Evolutionary conservation across 2,329 filamentous ascomycete species (phyloP).

Genomic region (Penicillium sp.): DNA sequence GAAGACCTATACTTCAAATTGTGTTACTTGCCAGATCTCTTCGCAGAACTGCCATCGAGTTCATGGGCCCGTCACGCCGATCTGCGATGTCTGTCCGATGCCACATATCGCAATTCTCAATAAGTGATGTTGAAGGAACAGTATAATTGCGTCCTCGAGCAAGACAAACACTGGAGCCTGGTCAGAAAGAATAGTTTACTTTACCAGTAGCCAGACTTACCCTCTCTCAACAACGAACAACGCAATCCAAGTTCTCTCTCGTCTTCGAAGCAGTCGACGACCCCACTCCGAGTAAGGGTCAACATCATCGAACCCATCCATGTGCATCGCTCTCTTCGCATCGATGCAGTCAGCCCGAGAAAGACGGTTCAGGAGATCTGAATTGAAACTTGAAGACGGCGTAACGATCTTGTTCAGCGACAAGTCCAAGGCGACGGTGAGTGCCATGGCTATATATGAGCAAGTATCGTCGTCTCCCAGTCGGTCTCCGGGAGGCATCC

Average conservation of each 20-base stretch:
- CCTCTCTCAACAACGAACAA: slow-evolving; percentile 71
- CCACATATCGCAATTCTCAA: slow-evolving; percentile 69
- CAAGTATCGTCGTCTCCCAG: slow-evolving; percentile 67
- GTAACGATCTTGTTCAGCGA: slow-evolving; percentile 68
- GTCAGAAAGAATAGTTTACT: not conserved
- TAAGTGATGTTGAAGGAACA: slow-evolving; percentile 63
- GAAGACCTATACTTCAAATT: not conserved
- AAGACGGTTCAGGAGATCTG: slow-evolving; percentile 49
- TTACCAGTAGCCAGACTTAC: slow-evolving; percentile 29
- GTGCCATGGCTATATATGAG: slow-evolving; percentile 66
- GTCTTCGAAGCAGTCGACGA: slow-evolving; percentile 59
- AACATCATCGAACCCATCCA: slow-evolving; percentile 66
- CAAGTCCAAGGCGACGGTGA: slow-evolving; percentile 67
- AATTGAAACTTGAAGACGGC: slow-evolving; percentile 51
- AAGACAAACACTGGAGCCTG: slow-evolving; percentile 57
- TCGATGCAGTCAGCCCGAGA: slow-evolving; percentile 68
- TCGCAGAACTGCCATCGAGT: slow-evolving; percentile 68
- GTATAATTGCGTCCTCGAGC: slow-evolving; percentile 68
- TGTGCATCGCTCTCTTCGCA: slow-evolving; percentile 60
- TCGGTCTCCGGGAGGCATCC: slow-evolving; percentile 58
- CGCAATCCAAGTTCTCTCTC: slow-evolving; percentile 69
- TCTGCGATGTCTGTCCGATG: slow-evolving; percentile 63
- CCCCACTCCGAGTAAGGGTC: slow-evolving; percentile 62
- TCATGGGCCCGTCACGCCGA: slow-evolving; percentile 66
- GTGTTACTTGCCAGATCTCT: slow-evolving; percentile 58